These are phyloP conservation scores for Castanea mollissima DNA, from an alignment of 306 rosid species.

Conservation along the genomic window DNA sequence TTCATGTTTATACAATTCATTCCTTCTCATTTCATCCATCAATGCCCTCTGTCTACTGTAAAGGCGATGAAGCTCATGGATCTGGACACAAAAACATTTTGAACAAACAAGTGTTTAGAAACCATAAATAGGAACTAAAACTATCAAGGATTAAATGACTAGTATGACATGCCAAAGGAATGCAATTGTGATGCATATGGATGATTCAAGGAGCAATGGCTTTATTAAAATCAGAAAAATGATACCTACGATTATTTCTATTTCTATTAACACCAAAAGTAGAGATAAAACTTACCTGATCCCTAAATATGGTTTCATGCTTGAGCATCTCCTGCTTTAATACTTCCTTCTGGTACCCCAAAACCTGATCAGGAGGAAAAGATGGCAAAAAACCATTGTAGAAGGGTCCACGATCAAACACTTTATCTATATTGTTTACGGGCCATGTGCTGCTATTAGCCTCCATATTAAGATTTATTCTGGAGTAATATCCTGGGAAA, in stretches of 20 bases:
- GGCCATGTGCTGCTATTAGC: slow-evolving; percentile 46
- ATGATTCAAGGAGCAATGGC: background rate
- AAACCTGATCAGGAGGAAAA: slow-evolving; percentile 25
- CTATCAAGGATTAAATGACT: slow-evolving; percentile 6
- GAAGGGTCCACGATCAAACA: slow-evolving; percentile 15
- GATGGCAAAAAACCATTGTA: slow-evolving; percentile 25
- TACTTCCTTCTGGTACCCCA: slow-evolving; percentile 41
- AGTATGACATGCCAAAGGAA: background rate
- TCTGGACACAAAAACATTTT: slow-evolving; percentile 40
- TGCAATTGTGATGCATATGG: background rate
- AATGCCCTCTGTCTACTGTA: slow-evolving; percentile 71
- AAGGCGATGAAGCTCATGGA: slow-evolving; percentile 80
- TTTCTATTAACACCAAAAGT: background rate
- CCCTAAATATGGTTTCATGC: slow-evolving; percentile 60
- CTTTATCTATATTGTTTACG: slow-evolving; percentile 24
- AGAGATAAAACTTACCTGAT: slow-evolving; percentile 49
- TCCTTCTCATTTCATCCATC: slow-evolving; percentile 55
- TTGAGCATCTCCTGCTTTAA: slow-evolving; percentile 63
- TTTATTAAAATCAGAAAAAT: too few relatives aligned
- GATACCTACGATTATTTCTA: background rate
- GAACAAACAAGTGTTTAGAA: background rate
- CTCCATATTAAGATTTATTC: slow-evolving; percentile 30
- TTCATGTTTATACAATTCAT: slow-evolving; percentile 35
- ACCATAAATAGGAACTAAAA: slow-evolving; percentile 6
- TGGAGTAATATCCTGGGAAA: slow-evolving; percentile 28